A percentile compares a stretch with the other conserved stretches of the same genome.
phyloP scores from a whole-genome alignment of 1,284 basidiomycete genomes.

The Waitea zeae region DNA sequence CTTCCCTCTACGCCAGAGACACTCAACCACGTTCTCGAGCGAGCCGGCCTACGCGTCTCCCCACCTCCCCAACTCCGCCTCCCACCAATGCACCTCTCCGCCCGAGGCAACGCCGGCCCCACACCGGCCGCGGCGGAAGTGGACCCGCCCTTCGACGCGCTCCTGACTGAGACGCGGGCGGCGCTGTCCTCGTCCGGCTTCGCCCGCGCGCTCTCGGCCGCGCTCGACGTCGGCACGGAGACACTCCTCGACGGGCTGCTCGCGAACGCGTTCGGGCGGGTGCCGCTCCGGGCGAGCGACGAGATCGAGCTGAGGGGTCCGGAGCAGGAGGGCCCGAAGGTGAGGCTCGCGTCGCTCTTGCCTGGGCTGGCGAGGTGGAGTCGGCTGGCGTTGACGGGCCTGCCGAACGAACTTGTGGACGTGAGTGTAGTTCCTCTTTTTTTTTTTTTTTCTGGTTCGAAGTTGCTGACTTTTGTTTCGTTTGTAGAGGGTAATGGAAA shows the following conservation, averaged over 20 bases:
- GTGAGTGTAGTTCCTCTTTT: too few relatives aligned
- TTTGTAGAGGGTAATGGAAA: too few relatives aligned
- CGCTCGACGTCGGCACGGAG: slow-evolving; percentile 50
- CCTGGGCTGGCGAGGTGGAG: slow-evolving; percentile 69
- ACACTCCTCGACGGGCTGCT: slow-evolving; percentile 35
- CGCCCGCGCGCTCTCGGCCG: slow-evolving; percentile 41
- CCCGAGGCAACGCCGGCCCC: too few relatives aligned
- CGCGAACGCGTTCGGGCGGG: slow-evolving; percentile 28
- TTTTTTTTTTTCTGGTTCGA: too few relatives aligned
- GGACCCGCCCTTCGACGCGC: slow-evolving; percentile 26
- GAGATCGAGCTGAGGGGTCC: slow-evolving; percentile 11
- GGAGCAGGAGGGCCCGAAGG: slow-evolving; percentile 24
- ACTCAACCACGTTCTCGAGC: slow-evolving; percentile 46
- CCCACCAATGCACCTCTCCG: slow-evolving; percentile 6
- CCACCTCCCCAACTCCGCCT: slow-evolving; percentile 12
- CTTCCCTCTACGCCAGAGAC: slow-evolving; percentile 55
- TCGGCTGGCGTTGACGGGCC: slow-evolving; percentile 44
- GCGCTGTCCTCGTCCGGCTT: slow-evolving; percentile 58
- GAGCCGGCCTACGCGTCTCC: slow-evolving; percentile 34
- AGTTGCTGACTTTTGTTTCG: too few relatives aligned
- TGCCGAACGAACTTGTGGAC: slow-evolving; percentile 76
- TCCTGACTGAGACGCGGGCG: slow-evolving; percentile 54
- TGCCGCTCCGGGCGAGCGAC: slow-evolving; percentile 3
- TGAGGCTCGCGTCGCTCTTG: slow-evolving; percentile 58
- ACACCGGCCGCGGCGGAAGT: slow-evolving; percentile 4